Conservation (phyloP, 2,329 filamentous ascomycete genomes). For the Diaporthe australafricana region DNA sequence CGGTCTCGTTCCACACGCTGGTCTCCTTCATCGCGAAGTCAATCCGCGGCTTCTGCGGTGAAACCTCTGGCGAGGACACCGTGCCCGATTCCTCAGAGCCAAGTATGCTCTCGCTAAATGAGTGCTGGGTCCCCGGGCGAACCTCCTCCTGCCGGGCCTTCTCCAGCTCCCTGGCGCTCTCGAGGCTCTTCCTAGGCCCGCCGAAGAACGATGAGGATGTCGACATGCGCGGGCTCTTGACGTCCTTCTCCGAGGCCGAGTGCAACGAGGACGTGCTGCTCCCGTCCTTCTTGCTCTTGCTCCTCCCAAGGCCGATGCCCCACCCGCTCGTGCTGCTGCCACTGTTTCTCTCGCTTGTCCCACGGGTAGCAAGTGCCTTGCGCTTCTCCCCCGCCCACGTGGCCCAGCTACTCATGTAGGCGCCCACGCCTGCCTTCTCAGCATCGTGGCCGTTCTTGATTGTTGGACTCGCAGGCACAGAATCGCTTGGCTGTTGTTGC, state of each 20-base stretch:
- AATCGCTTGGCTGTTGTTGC: slow-evolving; percentile 45
- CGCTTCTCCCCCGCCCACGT: slow-evolving; percentile 81
- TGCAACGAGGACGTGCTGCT: slow-evolving; percentile 36
- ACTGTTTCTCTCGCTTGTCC: slow-evolving; percentile 34
- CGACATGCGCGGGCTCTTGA: slow-evolving; percentile 41
- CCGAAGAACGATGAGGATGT: slow-evolving; percentile 37
- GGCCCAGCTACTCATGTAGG: slow-evolving; percentile 76
- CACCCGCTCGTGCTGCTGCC: slow-evolving; percentile 42
- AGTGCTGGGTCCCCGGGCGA: slow-evolving; percentile 35
- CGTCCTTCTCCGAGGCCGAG: slow-evolving; percentile 37
- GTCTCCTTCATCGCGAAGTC: slow-evolving; percentile 37
- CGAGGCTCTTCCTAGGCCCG: slow-evolving; percentile 29
- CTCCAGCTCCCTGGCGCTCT: slow-evolving; percentile 12
- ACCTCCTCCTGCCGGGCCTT: slow-evolving; percentile 36
- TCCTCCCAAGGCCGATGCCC: slow-evolving; percentile 49
- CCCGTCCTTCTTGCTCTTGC: slow-evolving; percentile 39
- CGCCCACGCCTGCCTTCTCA: slow-evolving; percentile 60
- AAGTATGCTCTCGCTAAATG: slow-evolving; percentile 40
- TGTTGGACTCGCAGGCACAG: slow-evolving; percentile 58
- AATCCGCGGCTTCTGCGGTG: slow-evolving; percentile 31
- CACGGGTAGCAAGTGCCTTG: slow-evolving; percentile 61
- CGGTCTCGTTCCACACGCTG: slow-evolving; percentile 35
- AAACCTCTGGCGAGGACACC: slow-evolving; percentile 32
- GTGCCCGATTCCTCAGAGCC: slow-evolving; percentile 32
- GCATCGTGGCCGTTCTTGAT: slow-evolving; percentile 47